Percentiles rank a stretch among this genome's conserved stretches.
Conservation (phyloP, 305 asterid genomes). For the Solanum hybrid region DNA sequence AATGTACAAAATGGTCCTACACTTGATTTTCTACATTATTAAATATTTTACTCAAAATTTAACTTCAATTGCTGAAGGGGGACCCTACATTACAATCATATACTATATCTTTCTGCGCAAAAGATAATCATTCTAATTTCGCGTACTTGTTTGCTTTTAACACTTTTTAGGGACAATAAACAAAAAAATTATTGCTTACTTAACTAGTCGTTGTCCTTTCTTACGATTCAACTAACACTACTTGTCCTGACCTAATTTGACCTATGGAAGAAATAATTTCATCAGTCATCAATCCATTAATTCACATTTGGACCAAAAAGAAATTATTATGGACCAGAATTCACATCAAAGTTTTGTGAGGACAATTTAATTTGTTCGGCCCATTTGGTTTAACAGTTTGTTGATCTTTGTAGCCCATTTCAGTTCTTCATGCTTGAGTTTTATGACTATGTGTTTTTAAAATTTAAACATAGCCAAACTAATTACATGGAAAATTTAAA, state of each 20-base stretch:
- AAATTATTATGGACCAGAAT: not conserved
- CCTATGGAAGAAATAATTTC: not conserved
- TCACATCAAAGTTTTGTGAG: no score
- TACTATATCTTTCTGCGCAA: not conserved
- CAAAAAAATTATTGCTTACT: not conserved
- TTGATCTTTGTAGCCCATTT: not conserved
- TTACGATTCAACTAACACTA: not conserved
- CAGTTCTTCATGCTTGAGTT: not conserved
- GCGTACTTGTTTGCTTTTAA: not conserved
- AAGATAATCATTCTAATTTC: not conserved
- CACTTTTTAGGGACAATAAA: not conserved
- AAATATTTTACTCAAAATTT: not conserved
- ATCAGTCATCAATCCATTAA: not conserved
- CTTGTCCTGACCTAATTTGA: not conserved
- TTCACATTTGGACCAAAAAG: not conserved
- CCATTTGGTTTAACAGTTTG: not conserved
- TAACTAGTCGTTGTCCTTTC: not conserved
- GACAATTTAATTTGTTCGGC: no score
- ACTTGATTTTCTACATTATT: not conserved
- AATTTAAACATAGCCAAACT: not conserved
- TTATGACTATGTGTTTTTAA: not conserved
- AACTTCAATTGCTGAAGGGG: not conserved
- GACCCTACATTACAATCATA: not conserved
- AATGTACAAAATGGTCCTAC: constrained; percentile 1
- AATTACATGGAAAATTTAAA: not conserved